Base-by-base conservation (phyloP, 495 filamentous ascomycete genomes). In the Parathielavia appendiculata region DNA sequence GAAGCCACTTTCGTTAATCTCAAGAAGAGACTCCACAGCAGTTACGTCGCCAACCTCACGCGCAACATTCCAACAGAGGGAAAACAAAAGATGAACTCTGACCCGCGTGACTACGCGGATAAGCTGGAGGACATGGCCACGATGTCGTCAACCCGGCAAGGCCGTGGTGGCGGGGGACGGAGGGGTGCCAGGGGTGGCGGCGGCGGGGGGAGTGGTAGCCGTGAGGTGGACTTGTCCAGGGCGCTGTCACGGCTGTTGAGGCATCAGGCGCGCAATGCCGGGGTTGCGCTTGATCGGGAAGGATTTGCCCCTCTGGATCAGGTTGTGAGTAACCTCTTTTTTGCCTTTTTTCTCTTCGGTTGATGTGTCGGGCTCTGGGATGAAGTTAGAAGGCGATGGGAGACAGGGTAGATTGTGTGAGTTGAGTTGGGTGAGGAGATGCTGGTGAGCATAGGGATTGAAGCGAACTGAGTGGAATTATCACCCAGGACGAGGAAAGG, bases 181-280 rank as follows among this genome's bases (percentile, higher is more conserved):
- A 47, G 34, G 9, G 36, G 38, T 5, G 53, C 49, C 1, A 53
- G 13, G 30, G 35, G 54, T 13, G 57, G 59, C 7, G 71, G 72
- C 23, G 66, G 70, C 2, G 68, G 68, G 17, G 64, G 68, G 4
- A 61, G 57, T 9, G 61, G 70, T 49, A 68, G 71, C 26, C 74
- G 89, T 35, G 82, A 87, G 43, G 79, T 87, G 10, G 76, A 76
- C 35, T 78, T 97, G 48, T 96, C 90, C 9, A 95, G 91, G 68
- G 86, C 90, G 26, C 69, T 97, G 52, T 89, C 84, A 56, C 83
- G 79, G 62, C 74, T 96, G 0, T 79, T 98, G 17, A 80, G 93
- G 22, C 93, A 98, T 71, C 89, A 86, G 47, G 93, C 95, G 7
- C 78, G 82, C 60, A 83, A 82, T 54, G 90, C 90, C 64, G 88